Percentiles rank a stretch among this genome's conserved stretches.
These are phyloP conservation scores for Dovyalis caffra DNA, from an alignment of 345 rosid genomes.

Conservation along the genomic window DNA sequence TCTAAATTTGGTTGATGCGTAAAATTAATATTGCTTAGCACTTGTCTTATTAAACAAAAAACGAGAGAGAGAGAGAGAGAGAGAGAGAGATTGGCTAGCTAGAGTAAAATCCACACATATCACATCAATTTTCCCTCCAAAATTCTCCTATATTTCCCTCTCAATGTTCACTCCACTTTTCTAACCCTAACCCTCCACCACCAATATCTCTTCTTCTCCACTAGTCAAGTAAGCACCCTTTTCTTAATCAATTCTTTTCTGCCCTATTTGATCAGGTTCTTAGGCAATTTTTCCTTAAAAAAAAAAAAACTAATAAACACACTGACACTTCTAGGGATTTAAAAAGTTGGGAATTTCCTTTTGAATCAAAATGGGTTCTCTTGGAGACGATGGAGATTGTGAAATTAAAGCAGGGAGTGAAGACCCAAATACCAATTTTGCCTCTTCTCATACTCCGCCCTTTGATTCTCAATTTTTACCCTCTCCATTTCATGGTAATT, in stretches of 20 bases:
- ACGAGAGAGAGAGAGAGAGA: too few species aligned
- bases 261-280: neutral
- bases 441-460: conserved; percentile 2
- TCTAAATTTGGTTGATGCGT: too few species aligned
- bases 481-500: conserved; percentile 17
- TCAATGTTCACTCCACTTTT: neutral
- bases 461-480: conserved; percentile 23
- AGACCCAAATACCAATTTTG: neutral
- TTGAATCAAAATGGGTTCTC: conserved; percentile 26
- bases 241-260: too few species aligned
- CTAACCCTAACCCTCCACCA: conserved; percentile 5
- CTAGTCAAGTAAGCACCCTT: too few species aligned
- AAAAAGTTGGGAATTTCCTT: neutral
- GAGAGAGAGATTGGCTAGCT: too few species aligned
- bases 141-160: conserved; percentile 1
- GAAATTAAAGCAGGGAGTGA: conserved; percentile 4
- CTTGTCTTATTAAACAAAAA: too few species aligned
- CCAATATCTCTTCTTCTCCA: neutral
- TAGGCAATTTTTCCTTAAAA: too few species aligned
- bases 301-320: too few species aligned
- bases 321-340: neutral
- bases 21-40: too few species aligned
- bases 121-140: conserved; percentile 43
- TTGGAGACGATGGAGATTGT: conserved; percentile 7
- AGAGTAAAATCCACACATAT: neutral